phyloP scores from a whole-genome alignment of 345 rosid genomes.

The Streptanthus diversifolius region DNA sequence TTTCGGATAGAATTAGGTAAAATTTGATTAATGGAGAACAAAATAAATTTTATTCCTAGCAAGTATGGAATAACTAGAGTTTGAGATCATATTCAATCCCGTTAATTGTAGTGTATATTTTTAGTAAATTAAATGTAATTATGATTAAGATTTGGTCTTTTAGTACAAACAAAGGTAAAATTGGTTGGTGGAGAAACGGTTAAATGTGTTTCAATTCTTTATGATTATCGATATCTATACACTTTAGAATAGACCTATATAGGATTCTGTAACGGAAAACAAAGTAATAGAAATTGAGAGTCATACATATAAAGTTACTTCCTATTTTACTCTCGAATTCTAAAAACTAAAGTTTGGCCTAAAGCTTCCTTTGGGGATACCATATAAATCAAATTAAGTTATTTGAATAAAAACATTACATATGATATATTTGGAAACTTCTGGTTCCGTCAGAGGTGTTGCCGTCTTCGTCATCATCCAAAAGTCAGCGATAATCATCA shows the following conservation, averaged over 20 bases:
- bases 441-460: not conserved
- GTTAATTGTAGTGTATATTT: not conserved
- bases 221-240: not conserved
- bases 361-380: no score
- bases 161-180: not conserved
- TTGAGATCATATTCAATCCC: not conserved
- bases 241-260: not conserved
- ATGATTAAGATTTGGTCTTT: not conserved
- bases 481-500: conserved; percentile 5
- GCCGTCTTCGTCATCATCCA: not conserved
- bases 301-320: no score
- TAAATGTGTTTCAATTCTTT: not conserved
- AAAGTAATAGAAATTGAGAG: not conserved
- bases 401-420: no score
- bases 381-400: no score
- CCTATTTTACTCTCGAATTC: no score
- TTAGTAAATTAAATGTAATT: not conserved
- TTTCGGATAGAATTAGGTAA: no score
- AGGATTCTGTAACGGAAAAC: not conserved
- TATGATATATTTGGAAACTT: not conserved
- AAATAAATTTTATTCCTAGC: not conserved
- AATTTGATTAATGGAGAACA: not conserved
- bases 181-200: not conserved
- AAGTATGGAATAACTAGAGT: not conserved
- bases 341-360: no score